Evolutionary conservation across 2,329 filamentous ascomycete genomes (phyloP), one percentile per base, ranked within the genome.

Genomic region (Apiospora sp.): DNA sequence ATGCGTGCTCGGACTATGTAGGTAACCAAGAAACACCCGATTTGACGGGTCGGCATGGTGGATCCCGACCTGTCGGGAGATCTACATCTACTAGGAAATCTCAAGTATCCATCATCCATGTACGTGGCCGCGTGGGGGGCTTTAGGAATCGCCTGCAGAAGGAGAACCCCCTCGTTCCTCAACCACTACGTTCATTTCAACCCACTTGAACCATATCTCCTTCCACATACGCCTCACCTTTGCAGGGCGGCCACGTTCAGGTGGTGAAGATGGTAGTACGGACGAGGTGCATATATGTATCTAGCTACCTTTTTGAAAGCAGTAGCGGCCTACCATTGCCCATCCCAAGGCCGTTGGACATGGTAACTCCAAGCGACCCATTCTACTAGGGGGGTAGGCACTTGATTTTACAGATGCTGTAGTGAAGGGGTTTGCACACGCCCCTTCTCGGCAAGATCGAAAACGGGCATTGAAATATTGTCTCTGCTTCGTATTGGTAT

Each of bases 1-100:
- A 58, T 27, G 51, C 51, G n/a, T n/a, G n/a, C 51, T 58, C 51
- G 51, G 54, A 37, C 54, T n/a, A n/a, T n/a, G n/a, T n/a, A n/a
- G n/a, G n/a, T n/a, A 22, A 37, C 4, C 16, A 22, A 14, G 30
- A 37, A 61, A 61, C 54, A 34, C 51, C 51, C 51, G 51, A 58
- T 14, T 58, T 19, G 51, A 58, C 51, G 54, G 54, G 54, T 12
- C 34, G 22, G 54, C 16, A 30, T 34, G 5, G 54, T 61, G 54
- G 54, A 22, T 37, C 54, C 54, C 54, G 54, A 61, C 14, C 6
- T 12, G 27, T 34, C 54, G 54, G 54, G 54, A 61, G 54, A 61
- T 61, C 54, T 34, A 37, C 54, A 61, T 30, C 5, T 22, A 30
- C 8, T 54, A 58, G 8, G 19, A 4, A 37, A 37, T 37, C 34